A percentile compares a stretch with the other conserved stretches of the same genome.
Conservation (phyloP, 176 grass and related monocot species). For the Microstegium vimineum region DNA sequence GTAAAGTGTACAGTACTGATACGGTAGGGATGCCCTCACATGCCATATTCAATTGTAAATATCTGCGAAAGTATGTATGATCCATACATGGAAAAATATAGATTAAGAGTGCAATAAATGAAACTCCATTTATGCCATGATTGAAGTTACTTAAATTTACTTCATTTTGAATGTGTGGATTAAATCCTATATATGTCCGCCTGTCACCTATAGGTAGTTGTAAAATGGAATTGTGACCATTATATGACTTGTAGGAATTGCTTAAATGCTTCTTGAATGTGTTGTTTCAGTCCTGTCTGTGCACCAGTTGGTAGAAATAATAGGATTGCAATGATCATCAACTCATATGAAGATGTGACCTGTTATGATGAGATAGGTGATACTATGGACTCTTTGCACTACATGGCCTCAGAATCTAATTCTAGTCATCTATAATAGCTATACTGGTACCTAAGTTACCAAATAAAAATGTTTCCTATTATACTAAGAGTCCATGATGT, state of each 20-base stretch:
- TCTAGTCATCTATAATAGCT: neutral
- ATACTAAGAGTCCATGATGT: neutral
- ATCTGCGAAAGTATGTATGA: neutral
- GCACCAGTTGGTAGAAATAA: neutral
- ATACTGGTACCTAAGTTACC: neutral
- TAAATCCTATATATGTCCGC: neutral
- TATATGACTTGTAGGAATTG: neutral
- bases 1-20: neutral
- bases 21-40: neutral
- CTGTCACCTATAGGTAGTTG: neutral
- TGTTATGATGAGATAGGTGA: neutral
- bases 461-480: neutral
- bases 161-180: conserved; percentile 12
- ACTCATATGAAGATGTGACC: neutral
- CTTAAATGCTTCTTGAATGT: neutral
- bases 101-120: conserved; percentile 1
- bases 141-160: neutral
- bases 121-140: neutral
- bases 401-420: neutral
- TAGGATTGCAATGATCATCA: neutral
- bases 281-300: neutral
- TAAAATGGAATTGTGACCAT: neutral
- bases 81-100: neutral
- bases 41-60: neutral
- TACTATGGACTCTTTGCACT: neutral